A percentile compares a stretch with the other conserved stretches of the same genome.
These are phyloP conservation scores for Gyrodon lividus DNA, from an alignment of 768 basidiomycete genomes.

Conservation along the genomic window DNA sequence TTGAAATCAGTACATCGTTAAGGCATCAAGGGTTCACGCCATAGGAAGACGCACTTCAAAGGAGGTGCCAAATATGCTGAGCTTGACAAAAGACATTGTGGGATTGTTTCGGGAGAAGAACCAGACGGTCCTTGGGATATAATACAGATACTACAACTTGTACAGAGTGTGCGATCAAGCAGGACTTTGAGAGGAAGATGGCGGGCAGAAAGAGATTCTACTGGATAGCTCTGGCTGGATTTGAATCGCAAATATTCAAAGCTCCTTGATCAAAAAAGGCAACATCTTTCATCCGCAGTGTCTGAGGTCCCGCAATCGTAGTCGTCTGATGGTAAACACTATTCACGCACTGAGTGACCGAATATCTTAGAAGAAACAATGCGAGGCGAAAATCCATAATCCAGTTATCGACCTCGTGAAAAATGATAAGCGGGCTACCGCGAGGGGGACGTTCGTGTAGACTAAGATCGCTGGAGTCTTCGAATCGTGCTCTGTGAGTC, in stretches of 20 bases:
- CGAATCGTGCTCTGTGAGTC: no score
- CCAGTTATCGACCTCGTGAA: neutral
- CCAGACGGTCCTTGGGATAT: neutral
- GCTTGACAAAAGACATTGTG: conserved; percentile 91
- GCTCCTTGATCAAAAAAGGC: neutral
- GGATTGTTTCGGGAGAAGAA: conserved; percentile 2
- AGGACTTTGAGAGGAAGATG: conserved; percentile 13
- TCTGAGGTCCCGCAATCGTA: conserved; percentile 18
- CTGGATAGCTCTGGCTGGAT: conserved; percentile 14
- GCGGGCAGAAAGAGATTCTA: conserved; percentile 13
- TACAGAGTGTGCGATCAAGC: neutral
- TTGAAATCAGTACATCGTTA: conserved; percentile 22
- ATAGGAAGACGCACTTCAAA: conserved; percentile 66
- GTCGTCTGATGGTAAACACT: no score
- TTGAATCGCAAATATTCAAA: conserved; percentile 13
- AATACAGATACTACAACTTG: neutral
- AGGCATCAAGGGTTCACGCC: conserved; percentile 12
- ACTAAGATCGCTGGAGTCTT: no score
- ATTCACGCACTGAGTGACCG: no score
- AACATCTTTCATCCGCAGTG: conserved; percentile 5
- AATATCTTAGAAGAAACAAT: no score
- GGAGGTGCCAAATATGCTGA: conserved; percentile 97
- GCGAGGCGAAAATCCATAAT: neutral
- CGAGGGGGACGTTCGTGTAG: no score
- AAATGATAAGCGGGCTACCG: neutral